A percentile compares a stretch with the other conserved stretches of the same genome.
phyloP scores from a whole-genome alignment of 495 filamentous ascomycete species.

The Thozetella sp. region DNA sequence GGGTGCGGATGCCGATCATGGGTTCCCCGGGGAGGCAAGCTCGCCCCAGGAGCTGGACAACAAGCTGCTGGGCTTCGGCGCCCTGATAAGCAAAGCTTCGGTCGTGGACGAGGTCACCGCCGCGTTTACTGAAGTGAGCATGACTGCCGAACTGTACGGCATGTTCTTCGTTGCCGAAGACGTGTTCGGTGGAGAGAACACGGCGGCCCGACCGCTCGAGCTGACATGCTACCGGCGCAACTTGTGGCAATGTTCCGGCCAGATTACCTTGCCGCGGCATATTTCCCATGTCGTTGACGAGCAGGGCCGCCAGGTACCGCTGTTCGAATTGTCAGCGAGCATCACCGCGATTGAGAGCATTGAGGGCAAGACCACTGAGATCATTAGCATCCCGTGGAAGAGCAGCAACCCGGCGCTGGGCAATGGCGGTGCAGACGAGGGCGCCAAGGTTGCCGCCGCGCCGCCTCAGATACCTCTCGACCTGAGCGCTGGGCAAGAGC shows the following conservation, averaged over 20 bases:
- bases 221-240: slow-evolving; percentile 92
- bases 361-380: slow-evolving; percentile 84
- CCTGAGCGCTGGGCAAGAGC: slow-evolving; percentile 65
- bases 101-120: slow-evolving; percentile 36
- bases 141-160: slow-evolving; percentile 85
- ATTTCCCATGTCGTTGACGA: slow-evolving; percentile 77
- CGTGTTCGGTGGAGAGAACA: slow-evolving; percentile 49
- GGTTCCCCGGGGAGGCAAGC: slow-evolving; percentile 24
- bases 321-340: slow-evolving; percentile 73
- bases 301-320: slow-evolving; percentile 72
- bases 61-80: slow-evolving; percentile 69
- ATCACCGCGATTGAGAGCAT: slow-evolving; percentile 90
- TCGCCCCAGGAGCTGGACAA: slow-evolving; percentile 42
- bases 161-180: slow-evolving; percentile 94
- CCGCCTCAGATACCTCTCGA: slow-evolving; percentile 70
- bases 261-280: slow-evolving; percentile 72
- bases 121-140: slow-evolving; percentile 53
- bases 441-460: slow-evolving; percentile 47
- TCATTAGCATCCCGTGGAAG: slow-evolving; percentile 94
- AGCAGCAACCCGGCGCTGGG: slow-evolving; percentile 64
- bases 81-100: slow-evolving; percentile 67
- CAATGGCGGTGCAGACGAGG: slow-evolving; percentile 33
- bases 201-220: slow-evolving; percentile 66
- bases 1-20: slow-evolving; percentile 35
- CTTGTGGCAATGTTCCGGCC: slow-evolving; percentile 85